phyloP scores from a whole-genome alignment of 2,329 filamentous ascomycete genomes.

The Lachnellula subtilissima region DNA sequence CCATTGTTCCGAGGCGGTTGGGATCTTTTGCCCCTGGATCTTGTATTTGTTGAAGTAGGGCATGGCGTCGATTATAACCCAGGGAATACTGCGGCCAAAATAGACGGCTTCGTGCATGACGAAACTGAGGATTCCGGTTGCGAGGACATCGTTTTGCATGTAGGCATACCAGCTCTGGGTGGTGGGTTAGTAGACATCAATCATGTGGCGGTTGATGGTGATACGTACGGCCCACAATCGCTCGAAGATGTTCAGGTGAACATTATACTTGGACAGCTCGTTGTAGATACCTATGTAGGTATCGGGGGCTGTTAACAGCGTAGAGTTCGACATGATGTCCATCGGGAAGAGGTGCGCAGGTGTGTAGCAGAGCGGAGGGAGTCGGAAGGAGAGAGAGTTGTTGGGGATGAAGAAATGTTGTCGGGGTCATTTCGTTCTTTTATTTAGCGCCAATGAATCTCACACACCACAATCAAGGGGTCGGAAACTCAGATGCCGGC shows the following conservation, averaged over 20 bases:
- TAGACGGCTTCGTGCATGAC: slow-evolving; percentile 91
- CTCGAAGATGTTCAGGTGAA: slow-evolving; percentile 76
- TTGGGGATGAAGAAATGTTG: slow-evolving; percentile 3
- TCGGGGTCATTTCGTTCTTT: neutral
- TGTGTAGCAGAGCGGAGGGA: neutral
- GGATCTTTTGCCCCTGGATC: slow-evolving; percentile 82
- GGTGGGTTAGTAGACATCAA: slow-evolving; percentile 17
- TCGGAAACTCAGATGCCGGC: neutral
- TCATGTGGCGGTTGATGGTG: slow-evolving; percentile 7
- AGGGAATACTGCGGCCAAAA: slow-evolving; percentile 83
- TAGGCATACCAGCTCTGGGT: slow-evolving; percentile 81
- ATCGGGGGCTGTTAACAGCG: slow-evolving; percentile 23
- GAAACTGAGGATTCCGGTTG: slow-evolving; percentile 97
- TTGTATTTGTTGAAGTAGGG: slow-evolving; percentile 90
- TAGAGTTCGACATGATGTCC: slow-evolving; percentile 26
- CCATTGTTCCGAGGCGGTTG: slow-evolving; percentile 90
- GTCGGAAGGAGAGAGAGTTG: neutral
- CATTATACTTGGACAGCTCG: slow-evolving; percentile 67
- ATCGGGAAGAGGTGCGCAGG: slow-evolving; percentile 9
- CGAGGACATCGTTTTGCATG: slow-evolving; percentile 96
- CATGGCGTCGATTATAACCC: slow-evolving; percentile 86
- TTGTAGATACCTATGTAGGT: slow-evolving; percentile 54
- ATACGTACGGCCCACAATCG: slow-evolving; percentile 75
- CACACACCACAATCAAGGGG: slow-evolving; percentile 11
- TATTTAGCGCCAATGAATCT: neutral